Evolutionary conservation across 2,329 filamentous ascomycete genomes (phyloP).

Genomic region (Pseudogymnoascus sp.): DNA sequence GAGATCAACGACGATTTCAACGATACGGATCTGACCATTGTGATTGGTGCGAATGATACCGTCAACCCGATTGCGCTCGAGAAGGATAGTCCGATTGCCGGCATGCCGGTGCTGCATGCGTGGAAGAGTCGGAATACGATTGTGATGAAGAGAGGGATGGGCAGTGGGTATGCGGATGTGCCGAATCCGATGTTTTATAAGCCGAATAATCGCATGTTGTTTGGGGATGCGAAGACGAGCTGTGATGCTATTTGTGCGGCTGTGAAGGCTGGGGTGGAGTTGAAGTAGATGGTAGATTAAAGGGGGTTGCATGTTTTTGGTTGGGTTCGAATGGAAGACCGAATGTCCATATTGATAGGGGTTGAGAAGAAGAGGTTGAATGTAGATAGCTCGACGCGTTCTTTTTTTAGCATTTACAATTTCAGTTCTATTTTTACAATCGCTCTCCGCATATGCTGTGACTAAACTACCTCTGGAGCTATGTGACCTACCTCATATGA

Average conservation of each 20-base stretch:
- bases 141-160: slow-evolving; percentile 88
- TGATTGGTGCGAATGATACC: slow-evolving; percentile 88
- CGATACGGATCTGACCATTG: slow-evolving; percentile 77
- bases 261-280: slow-evolving; percentile 1
- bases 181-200: slow-evolving; percentile 92
- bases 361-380: not conserved
- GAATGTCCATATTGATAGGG: not conserved
- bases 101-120: slow-evolving; percentile 85
- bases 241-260: slow-evolving; percentile 54
- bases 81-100: slow-evolving; percentile 73
- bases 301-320: not conserved
- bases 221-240: slow-evolving; percentile 78
- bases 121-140: slow-evolving; percentile 93
- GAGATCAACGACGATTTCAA: slow-evolving; percentile 90
- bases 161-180: slow-evolving; percentile 83
- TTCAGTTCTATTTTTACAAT: not conserved
- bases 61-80: slow-evolving; percentile 86
- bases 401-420: slow-evolving; percentile 1
- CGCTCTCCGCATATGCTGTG: not conserved
- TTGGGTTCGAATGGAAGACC: not conserved
- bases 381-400: slow-evolving; percentile 6
- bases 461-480: not conserved
- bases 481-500: not conserved
- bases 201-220: slow-evolving; percentile 83
- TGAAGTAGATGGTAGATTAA: slow-evolving; percentile 3